Evolutionary conservation across 768 basidiomycete genomes (phyloP), one percentile per base, ranked within the genome.

Genomic region (Trametes cinnabarina): DNA sequence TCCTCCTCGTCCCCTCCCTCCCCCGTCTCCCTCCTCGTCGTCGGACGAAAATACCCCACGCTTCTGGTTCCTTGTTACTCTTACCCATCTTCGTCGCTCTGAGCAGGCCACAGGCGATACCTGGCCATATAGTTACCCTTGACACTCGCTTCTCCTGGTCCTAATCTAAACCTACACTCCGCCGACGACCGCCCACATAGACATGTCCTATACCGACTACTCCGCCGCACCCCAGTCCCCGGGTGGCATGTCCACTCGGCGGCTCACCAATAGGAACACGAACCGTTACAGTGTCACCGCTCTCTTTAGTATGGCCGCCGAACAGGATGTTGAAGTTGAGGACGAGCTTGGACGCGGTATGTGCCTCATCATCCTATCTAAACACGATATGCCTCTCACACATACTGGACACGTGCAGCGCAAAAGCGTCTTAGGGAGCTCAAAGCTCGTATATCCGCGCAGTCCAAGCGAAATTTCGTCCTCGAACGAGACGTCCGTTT

Each of bases 401-500:
- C 49, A 39, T 51, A 17, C 41, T 57, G n/a, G n/a, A 34, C 49
- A 26, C 60, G 55, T 50, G 48, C 70, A 94, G 97, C 97, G 47
- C 97, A 99, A 79, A 98, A 96, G 74, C 93, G 96, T 46, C 78
- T 99, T 28, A 82, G 97, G 28, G 97, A 99, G 66, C 82, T 99
- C 62, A 99, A 99, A 77, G 84, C 88, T 25, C 91, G 94, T 70
- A 99, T 99, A 59, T 98, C 97, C 14, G 90, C 94, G 0, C 97
- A 98, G 76, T 95, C 93, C 53, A 99, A 99, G 82, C 98, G 98
- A 85, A 99, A 99, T 77, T 99, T 99, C 67, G 97, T 99, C 39
- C 83, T 99, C 11, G 97, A 99, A 72, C 88, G 97, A 43, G 97
- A 99, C 73, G 97, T 99, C 32, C 89, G 97, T 49, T 99, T 98